Percentiles rank a stretch among this genome's conserved stretches.
Conservation (phyloP, 805 yeast species). For the Diddensiella transvaalensis region DNA sequence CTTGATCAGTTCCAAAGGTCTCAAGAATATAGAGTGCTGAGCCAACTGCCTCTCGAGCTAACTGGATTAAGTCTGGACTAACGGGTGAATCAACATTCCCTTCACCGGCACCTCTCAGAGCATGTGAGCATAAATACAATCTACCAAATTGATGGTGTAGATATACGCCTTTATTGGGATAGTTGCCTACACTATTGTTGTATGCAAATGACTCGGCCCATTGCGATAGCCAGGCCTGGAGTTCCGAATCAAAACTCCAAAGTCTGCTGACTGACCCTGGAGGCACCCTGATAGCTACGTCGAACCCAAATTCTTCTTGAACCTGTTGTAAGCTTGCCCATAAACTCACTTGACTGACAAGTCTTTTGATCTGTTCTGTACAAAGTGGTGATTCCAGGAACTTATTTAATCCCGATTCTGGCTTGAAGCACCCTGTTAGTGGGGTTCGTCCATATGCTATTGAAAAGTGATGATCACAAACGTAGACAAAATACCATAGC, state of each 20-base stretch:
- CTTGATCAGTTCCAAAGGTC: slow-evolving; percentile 3
- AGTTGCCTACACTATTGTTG: slow-evolving; percentile 3
- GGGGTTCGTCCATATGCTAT: slow-evolving; percentile 12
- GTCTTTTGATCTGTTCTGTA: slow-evolving; percentile 3
- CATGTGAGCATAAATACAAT: slow-evolving; percentile 8
- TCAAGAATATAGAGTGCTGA: slow-evolving; percentile 6
- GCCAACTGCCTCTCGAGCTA: slow-evolving; percentile 3
- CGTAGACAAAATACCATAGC: slow-evolving; percentile 10
- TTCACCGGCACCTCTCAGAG: slow-evolving; percentile 5
- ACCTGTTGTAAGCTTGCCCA: slow-evolving; percentile 7
- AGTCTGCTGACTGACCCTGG: not conserved
- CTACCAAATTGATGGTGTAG: slow-evolving; percentile 11
- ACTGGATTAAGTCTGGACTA: not conserved
- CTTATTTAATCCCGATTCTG: slow-evolving; percentile 1
- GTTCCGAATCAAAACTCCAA: not conserved
- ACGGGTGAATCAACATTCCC: not conserved
- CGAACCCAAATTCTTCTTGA: slow-evolving; percentile 8
- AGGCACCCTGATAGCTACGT: not conserved
- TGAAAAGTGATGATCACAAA: slow-evolving; percentile 12
- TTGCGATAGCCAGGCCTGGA: not conserved
- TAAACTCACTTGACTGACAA: slow-evolving; percentile 8
- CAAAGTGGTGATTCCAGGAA: slow-evolving; percentile 1
- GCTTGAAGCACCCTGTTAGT: slow-evolving; percentile 3
- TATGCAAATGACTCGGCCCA: slow-evolving; percentile 1
- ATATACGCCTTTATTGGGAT: slow-evolving; percentile 8